Evolutionary conservation across 176 grass and related monocot species (phyloP), one percentile per base, ranked within the genome.

Genomic region (Pontederia crassipes): DNA sequence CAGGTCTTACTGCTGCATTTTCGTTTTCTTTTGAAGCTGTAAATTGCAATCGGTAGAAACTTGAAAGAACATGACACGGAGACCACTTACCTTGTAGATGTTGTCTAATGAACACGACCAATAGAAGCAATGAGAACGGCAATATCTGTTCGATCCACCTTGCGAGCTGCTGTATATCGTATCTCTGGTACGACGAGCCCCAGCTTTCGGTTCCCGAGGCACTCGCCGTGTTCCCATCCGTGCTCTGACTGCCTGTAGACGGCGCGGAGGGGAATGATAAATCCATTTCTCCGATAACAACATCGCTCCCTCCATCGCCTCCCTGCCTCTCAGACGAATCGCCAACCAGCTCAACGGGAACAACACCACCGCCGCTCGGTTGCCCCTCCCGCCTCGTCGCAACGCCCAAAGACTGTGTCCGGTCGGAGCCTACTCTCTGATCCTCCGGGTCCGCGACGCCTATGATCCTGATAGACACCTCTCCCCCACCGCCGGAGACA

Each of bases 111-210:
- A 95, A 95, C 55, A 95, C 90, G 70, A 95, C 86, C 68, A 95
- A 82, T 15, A 95, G 77, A 73, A 95, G 75, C 17, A 95, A 81
- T 61, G 90, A 89, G 73, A 95, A 95, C 16, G 90, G 90, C 20
- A 95, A 69, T 84, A 95, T 86, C 82, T 95, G 90, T 77, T 95
- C 90, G 61, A 89, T 88, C 90, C 90, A 95, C 65, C 80, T 72
- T 7, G 90, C 90, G 62, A 95, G 77, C 82, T 89, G 90, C 55
- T 95, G 90, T 81, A 95, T 87, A 81, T 95, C 90, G 67, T 95
- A 95, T 69, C 90, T 61, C 75, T 95, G 90, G 48, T 89, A 89
- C 8, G 90, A 86, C 4, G 67, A 67, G 16, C 69, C 84, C 8
- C 54, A 55, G 14, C 24, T 49, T 17, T 68, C 32, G 32, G 32